phyloP scores from a whole-genome alignment of 2,329 filamentous ascomycete genomes.

The Pseudocercospora pini-densiflorae region DNA sequence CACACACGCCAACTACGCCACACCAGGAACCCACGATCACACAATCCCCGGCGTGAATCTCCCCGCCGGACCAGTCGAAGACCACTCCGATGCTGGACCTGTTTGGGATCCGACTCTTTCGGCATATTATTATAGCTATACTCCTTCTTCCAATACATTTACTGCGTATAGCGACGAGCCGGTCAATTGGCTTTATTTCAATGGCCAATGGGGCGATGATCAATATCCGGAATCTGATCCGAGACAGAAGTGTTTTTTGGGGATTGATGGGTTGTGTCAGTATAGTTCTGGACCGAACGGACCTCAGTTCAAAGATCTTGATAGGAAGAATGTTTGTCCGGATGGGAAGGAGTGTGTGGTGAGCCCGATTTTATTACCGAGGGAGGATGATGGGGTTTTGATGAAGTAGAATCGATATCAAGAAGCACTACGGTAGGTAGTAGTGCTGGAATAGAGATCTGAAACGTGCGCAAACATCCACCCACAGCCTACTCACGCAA shows the following conservation, averaged over 20 bases:
- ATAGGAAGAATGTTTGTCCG: constrained; percentile 62
- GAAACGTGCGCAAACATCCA: not conserved
- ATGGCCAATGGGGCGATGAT: constrained; percentile 66
- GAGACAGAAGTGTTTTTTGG: constrained; percentile 53
- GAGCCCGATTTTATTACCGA: constrained; percentile 2
- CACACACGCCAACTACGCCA: constrained; percentile 68
- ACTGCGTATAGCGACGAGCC: constrained; percentile 56
- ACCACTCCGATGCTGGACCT: constrained; percentile 59
- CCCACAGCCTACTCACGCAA: not conserved
- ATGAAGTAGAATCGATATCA: not conserved
- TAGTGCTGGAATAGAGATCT: too few species aligned
- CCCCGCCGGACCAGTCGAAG: constrained; percentile 56
- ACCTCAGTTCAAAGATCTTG: constrained; percentile 63
- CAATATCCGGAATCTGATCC: constrained; percentile 58
- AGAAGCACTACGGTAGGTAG: too few species aligned
- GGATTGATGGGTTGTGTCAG: constrained; percentile 45
- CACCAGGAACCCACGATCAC: constrained; percentile 64
- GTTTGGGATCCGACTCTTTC: constrained; percentile 65
- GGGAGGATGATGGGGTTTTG: constrained; percentile 4
- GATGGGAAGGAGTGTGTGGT: constrained; percentile 50
- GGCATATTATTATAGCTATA: constrained; percentile 62
- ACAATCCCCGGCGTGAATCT: constrained; percentile 65
- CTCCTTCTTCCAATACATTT: constrained; percentile 48
- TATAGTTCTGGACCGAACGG: constrained; percentile 65
- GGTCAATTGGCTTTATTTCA: constrained; percentile 60